Evolutionary conservation across 2,329 filamentous ascomycete genomes (phyloP), one percentile per base, ranked within the genome.

Genomic region (Aspergillus calidoustus): DNA sequence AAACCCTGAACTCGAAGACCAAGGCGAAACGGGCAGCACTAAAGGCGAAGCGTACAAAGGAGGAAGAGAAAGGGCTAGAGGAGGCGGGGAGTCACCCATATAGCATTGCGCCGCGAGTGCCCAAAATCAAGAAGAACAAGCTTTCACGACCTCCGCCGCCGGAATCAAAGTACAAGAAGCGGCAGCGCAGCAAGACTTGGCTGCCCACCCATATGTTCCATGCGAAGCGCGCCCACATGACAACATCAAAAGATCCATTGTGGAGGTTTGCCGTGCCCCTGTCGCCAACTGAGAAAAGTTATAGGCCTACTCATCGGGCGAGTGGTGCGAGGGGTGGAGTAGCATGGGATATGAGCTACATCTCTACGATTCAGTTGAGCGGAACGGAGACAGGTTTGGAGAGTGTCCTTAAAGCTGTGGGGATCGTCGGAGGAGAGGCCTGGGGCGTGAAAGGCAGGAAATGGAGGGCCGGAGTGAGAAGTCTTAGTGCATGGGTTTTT

Each of bases 181-280:
- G 95, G 34, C 94, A 98, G 74, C 81, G 89, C 50, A 84, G 91
- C 75, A 98, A 98, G 81, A 93, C 91, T 3, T 97, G 94, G 92
- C 82, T 99, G 17, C 95, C 95, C 0, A 98, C 95, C 7, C 95
- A 99, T 76, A 80, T 96, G 66, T 99, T 91, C 86, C 93, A 97
- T 77, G 89, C 94, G 2, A 99, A 99, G 77, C 84, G 95, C 62
- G 92, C 95, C 23, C 90, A 86, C 63, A 96, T 99, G 91, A 93
- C 93, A 0, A 84, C 87, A 7, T 90, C 91, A 0, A 89, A 86
- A 53, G 84, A 90, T 49, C 90, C 92, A 3, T 78, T 95, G n/a
- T 99, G 95, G 95, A 86, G 93, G 46, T 97, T 97, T 76, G 87
- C 92, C 0, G 81, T 98, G 25, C 92, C 93, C 0, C 76, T 96